These are phyloP conservation scores for Castanea crenata DNA, from an alignment of 306 rosid genomes.

Conservation along the genomic window DNA sequence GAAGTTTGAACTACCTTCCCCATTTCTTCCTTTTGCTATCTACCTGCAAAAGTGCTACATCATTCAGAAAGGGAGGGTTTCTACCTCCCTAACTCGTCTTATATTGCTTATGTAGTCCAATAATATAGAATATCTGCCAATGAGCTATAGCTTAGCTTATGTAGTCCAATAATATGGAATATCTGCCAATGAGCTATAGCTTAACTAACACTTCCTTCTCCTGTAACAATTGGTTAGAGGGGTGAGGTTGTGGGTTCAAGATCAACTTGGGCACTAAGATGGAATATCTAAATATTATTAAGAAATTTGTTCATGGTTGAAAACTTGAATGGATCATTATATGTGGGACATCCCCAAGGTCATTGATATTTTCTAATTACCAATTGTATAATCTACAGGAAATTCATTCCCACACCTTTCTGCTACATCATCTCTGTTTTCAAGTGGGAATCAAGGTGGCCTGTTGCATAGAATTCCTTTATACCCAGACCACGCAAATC, in stretches of 20 bases:
- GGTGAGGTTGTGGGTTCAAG: too few relatives aligned
- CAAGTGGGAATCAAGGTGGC: constrained; percentile 26
- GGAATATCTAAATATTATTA: neutral
- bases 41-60: neutral
- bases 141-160: neutral
- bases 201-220: too few relatives aligned
- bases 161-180: neutral
- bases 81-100: neutral
- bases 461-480: constrained; percentile 25
- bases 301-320: neutral
- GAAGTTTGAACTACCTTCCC: neutral
- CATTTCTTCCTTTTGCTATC: neutral
- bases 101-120: neutral
- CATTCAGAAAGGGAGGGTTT: neutral
- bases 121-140: neutral
- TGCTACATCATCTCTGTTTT: constrained; percentile 31
- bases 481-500: constrained; percentile 19
- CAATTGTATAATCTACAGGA: constrained; percentile 32
- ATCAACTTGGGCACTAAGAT: too few relatives aligned
- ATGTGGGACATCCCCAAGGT: constrained; percentile 2
- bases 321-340: neutral
- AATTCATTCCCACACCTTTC: constrained; percentile 30
- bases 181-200: too few relatives aligned
- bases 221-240: too few relatives aligned
- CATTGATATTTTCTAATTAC: neutral